Percentiles rank a stretch among this genome's conserved stretches.
Evolutionary conservation across 2,329 filamentous ascomycete species (phyloP).

Genomic region (Trichoderma semiorbis): DNA sequence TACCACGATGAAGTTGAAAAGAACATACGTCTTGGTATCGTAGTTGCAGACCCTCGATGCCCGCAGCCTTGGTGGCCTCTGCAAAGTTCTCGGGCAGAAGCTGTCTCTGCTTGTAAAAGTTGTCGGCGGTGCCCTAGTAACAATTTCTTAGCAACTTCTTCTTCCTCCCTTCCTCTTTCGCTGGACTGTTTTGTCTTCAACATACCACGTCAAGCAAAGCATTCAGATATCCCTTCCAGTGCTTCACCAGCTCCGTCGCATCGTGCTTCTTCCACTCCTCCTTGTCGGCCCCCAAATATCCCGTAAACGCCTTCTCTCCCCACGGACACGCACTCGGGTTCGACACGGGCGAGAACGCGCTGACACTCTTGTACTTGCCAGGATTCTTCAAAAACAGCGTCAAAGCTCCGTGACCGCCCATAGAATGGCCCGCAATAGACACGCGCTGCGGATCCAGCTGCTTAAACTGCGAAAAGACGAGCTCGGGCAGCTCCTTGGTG

Average conservation of each 20-base stretch:
- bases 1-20: too few species aligned
- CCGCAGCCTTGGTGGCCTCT: constrained; percentile 71
- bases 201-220: constrained; percentile 79
- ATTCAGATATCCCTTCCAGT: constrained; percentile 68
- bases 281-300: constrained; percentile 78
- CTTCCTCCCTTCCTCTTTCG: not conserved
- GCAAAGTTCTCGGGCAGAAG: constrained; percentile 91
- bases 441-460: constrained; percentile 67
- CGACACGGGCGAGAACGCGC: constrained; percentile 83
- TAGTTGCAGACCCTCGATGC: constrained; percentile 68
- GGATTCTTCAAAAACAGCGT: constrained; percentile 91
- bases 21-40: constrained; percentile 70
- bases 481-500: constrained; percentile 76
- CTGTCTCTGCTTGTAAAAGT: constrained; percentile 94
- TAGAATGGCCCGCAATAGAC: constrained; percentile 88
- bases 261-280: constrained; percentile 85
- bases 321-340: constrained; percentile 86
- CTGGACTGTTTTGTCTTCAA: not conserved
- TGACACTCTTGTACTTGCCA: constrained; percentile 82
- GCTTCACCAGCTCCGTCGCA: constrained; percentile 81
- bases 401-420: constrained; percentile 95
- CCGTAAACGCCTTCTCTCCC: constrained; percentile 92
- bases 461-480: constrained; percentile 69
- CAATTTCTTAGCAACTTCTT: not conserved
- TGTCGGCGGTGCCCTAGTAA: constrained; percentile 77